A percentile compares a stretch with the other conserved stretches of the same genome.
phyloP scores from a whole-genome alignment of 2,329 filamentous ascomycete species.

The Chaetoscypha palmicola region DNA sequence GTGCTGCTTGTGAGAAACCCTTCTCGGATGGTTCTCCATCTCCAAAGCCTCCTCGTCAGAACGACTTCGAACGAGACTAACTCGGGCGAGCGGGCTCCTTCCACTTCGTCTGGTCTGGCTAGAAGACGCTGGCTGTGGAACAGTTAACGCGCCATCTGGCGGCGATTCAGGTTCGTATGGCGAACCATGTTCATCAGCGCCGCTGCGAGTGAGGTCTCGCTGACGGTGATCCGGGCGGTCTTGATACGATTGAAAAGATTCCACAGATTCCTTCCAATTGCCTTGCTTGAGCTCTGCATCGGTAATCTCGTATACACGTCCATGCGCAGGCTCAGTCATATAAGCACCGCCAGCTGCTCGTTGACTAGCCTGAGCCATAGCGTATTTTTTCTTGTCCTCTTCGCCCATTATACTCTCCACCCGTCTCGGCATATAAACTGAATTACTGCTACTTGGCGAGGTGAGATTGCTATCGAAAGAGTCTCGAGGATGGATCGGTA shows the following conservation, averaged over 20 bases:
- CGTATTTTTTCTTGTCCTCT: slow-evolving; percentile 68
- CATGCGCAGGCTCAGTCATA: slow-evolving; percentile 34
- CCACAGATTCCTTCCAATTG: slow-evolving; percentile 36
- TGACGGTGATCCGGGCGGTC: slow-evolving; percentile 17
- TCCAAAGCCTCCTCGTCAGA: slow-evolving; percentile 24
- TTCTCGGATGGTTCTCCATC: slow-evolving; percentile 17
- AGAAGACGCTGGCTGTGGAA: slow-evolving; percentile 18
- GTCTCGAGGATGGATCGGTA: slow-evolving; percentile 45
- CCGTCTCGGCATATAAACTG: slow-evolving; percentile 60
- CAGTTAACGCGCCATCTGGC: slow-evolving; percentile 12
- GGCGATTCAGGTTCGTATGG: slow-evolving; percentile 7
- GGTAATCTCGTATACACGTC: slow-evolving; percentile 44
- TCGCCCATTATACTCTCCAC: slow-evolving; percentile 62
- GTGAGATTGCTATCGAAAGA: slow-evolving; percentile 64
- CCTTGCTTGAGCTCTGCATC: slow-evolving; percentile 38
- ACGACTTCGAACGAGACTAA: slow-evolving; percentile 29
- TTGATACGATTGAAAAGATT: slow-evolving; percentile 28
- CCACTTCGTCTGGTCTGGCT: slow-evolving; percentile 22
- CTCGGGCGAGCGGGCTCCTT: slow-evolving; percentile 32
- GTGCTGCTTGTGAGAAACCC: too few relatives aligned
- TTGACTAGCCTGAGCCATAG: slow-evolving; percentile 56
- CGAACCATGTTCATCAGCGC: slow-evolving; percentile 12
- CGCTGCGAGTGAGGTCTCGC: slow-evolving; percentile 12
- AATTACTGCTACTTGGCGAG: slow-evolving; percentile 47
- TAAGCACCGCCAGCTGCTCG: slow-evolving; percentile 33